Conservation (phyloP, 1,284 basidiomycete genomes). For the Afroboletus lepidellus region DNA sequence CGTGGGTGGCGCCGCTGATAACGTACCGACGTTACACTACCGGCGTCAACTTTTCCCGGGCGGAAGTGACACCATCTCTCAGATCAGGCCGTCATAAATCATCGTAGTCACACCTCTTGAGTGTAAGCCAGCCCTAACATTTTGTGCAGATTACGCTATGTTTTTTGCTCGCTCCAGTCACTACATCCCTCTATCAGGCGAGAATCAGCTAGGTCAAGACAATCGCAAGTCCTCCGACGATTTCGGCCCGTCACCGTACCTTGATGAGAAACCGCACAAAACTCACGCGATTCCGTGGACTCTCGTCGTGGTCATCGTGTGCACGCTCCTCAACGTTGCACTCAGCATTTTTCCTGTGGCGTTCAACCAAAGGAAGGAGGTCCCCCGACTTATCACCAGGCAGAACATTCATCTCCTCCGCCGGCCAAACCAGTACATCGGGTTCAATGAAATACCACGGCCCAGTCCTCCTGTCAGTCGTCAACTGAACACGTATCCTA, state of each 20-base stretch:
- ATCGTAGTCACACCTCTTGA: background rate
- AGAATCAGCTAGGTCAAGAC: background rate
- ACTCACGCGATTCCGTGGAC: conserved; percentile 11
- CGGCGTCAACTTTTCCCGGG: background rate
- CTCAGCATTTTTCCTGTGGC: conserved; percentile 11
- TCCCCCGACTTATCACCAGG: conserved; percentile 3
- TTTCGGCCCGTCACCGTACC: background rate
- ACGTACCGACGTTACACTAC: background rate
- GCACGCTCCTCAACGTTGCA: conserved; percentile 15
- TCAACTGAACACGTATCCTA: conserved; percentile 12
- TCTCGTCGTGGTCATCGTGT: conserved; percentile 9
- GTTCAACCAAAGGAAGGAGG: background rate
- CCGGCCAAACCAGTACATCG: conserved; percentile 17
- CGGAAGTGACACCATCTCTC: background rate
- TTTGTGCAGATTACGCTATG: background rate
- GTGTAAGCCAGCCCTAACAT: no score
- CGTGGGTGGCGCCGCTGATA: background rate
- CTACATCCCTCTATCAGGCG: conserved; percentile 7
- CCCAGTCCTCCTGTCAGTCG: conserved; percentile 8
- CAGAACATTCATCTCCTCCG: conserved; percentile 17
- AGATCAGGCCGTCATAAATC: background rate
- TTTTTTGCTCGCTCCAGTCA: conserved; percentile 2
- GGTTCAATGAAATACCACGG: conserved; percentile 15
- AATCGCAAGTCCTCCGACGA: conserved; percentile 2
- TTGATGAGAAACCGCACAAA: conserved; percentile 2